These are phyloP conservation scores for Chlamydomonas sphaeroides DNA, from an alignment of 139 green algal species.

Conservation along the genomic window DNA sequence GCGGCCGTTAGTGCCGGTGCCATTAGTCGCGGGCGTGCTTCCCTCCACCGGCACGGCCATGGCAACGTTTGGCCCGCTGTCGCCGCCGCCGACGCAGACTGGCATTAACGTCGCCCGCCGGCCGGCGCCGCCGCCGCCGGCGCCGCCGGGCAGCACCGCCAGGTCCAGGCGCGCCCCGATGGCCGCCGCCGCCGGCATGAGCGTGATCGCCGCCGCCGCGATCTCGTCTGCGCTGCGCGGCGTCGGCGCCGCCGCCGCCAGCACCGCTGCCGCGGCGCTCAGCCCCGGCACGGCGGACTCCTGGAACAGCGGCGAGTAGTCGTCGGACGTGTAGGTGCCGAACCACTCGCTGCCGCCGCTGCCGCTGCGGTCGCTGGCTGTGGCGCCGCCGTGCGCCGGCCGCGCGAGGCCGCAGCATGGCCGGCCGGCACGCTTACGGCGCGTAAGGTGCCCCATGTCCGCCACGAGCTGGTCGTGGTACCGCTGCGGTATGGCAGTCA, in stretches of 20 bases:
- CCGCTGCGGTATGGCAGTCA: no score
- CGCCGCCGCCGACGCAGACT: background rate
- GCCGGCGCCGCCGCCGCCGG: background rate
- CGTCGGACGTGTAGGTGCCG: slow-evolving; percentile 5
- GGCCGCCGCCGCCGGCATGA: slow-evolving; percentile 13
- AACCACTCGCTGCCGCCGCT: slow-evolving; percentile 10
- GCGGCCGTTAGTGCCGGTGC: no score
- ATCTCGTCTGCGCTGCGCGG: background rate
- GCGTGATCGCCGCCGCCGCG: slow-evolving; percentile 4
- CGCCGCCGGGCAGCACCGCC: slow-evolving; percentile 8
- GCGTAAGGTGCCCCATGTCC: background rate
- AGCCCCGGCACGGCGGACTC: background rate
- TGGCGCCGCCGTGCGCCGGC: no score
- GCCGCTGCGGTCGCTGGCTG: no score
- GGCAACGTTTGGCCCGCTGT: background rate
- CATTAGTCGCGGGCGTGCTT: no score
- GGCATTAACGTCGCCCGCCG: background rate
- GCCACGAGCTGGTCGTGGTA: slow-evolving; percentile 45
- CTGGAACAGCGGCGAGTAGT: slow-evolving; percentile 31
- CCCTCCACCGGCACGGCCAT: slow-evolving; percentile 5
- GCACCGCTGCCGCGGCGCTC: no score
- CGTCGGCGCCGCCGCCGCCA: background rate
- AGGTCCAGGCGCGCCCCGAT: slow-evolving; percentile 21
- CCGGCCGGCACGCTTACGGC: no score
- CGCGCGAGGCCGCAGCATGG: no score